These are phyloP conservation scores for Scenedesmus sp. DNA, from an alignment of 163 green algal genomes.

Conservation along the genomic window DNA sequence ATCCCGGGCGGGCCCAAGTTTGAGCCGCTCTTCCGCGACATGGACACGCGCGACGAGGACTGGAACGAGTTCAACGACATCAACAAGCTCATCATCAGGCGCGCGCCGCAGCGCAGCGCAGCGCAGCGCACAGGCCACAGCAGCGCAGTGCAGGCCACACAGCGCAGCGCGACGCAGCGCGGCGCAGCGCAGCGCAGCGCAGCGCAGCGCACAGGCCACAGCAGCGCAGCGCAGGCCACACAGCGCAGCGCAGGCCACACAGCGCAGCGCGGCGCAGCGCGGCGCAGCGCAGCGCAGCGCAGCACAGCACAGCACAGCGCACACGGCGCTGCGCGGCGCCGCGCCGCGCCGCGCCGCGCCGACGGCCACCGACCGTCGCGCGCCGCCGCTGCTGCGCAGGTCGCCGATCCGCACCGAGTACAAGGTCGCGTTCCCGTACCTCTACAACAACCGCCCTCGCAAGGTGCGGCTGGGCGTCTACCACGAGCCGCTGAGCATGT, in stretches of 20 bases:
- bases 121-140: too few species aligned
- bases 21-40: conserved; percentile 97
- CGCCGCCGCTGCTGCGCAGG: conserved; percentile 28
- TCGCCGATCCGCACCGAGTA: conserved; percentile 98
- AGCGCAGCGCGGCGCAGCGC: too few species aligned
- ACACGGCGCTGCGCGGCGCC: too few species aligned
- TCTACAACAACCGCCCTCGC: conserved; percentile 99
- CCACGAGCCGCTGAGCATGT: conserved; percentile 97
- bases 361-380: background rate
- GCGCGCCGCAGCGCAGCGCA: too few species aligned
- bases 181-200: too few species aligned
- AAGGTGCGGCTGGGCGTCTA: conserved; percentile 93
- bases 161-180: too few species aligned
- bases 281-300: background rate
- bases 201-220: too few species aligned
- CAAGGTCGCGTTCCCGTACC: conserved; percentile 98
- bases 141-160: too few species aligned
- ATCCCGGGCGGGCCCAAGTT: conserved; percentile 99
- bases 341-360: too few species aligned
- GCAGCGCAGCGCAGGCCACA: too few species aligned
- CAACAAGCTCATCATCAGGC: conserved; percentile 99
- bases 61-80: conserved; percentile 99
- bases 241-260: background rate
- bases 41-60: conserved; percentile 91
- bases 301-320: too few species aligned